A percentile compares a stretch with the other conserved stretches of the same genome.
Evolutionary conservation across 1,284 basidiomycete species (phyloP).

Genomic region (Butyriboletus regius): DNA sequence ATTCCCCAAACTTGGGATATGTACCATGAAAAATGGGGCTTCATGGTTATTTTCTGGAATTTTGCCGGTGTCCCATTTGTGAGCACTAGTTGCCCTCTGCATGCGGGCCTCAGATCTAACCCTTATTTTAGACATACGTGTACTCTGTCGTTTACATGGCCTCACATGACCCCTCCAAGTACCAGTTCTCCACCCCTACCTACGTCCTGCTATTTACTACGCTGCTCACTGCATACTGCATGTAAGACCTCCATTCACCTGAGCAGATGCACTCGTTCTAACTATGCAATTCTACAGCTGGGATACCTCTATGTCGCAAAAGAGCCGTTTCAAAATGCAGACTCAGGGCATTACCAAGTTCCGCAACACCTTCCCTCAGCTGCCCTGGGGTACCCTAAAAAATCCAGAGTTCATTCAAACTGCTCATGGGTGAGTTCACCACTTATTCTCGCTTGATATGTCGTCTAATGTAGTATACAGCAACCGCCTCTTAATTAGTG

Average conservation of each 20-base stretch:
- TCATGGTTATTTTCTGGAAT: constrained; percentile 97
- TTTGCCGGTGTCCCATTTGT: constrained; percentile 87
- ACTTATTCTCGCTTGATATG: neutral
- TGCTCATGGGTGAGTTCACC: constrained; percentile 65
- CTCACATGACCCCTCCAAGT: constrained; percentile 81
- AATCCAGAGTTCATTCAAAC: constrained; percentile 92
- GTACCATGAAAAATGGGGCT: constrained; percentile 95
- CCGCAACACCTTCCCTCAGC: constrained; percentile 88
- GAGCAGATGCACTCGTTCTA: constrained; percentile 10
- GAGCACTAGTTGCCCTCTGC: constrained; percentile 28
- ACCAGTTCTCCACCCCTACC: constrained; percentile 74
- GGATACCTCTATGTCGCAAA: constrained; percentile 94
- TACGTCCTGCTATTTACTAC: constrained; percentile 68
- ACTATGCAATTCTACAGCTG: constrained; percentile 47
- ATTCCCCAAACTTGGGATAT: constrained; percentile 99
- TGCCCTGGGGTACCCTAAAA: constrained; percentile 79
- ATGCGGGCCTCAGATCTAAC: neutral
- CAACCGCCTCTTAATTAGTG: constrained; percentile 76
- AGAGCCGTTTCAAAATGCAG: constrained; percentile 96
- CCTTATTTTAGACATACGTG: constrained; percentile 73
- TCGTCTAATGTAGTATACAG: constrained; percentile 33
- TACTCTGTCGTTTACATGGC: constrained; percentile 98
- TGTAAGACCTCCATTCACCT: constrained; percentile 40
- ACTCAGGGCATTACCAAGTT: constrained; percentile 80
- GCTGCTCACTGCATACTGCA: constrained; percentile 78